Evolutionary conservation across 2,329 filamentous ascomycete genomes (phyloP), one percentile per base, ranked within the genome.

Genomic region (Colletotrichum brevisporum): DNA sequence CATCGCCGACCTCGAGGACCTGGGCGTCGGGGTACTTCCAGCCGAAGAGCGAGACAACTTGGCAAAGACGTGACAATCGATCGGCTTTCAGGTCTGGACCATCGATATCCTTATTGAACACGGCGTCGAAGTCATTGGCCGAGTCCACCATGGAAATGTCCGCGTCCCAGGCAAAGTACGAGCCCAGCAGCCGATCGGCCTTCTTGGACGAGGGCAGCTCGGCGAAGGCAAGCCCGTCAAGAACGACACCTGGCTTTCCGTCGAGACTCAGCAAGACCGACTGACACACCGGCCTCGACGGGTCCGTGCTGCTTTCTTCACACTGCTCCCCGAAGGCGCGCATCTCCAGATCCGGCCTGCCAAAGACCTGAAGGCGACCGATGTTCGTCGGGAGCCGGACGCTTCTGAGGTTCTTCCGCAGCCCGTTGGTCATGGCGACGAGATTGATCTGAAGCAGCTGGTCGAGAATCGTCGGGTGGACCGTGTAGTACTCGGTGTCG

Each of bases 361-460:
- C 53, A 5, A 68, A 39, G 10, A 68, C 59, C 5, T 31, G 47
- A 2, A 68, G 9, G 1, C 47, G 53, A 0, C 45, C 43, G 27
- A 69, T 51, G 43, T 45, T 55, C 2, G 66, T 69, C 2, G 66
- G 66, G 2, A 69, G 55, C 3, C 56, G 55, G 16, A 69, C 55
- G 10, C 26, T 55, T 6, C 45, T 36, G 2, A 69, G 48, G 3
- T 39, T 31, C 16, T 55, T 54, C 45, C 43, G 50, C 24, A 52
- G 36, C 0, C 66, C 66, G 15, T 66, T 50, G 1, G 62, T 65
- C 16, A 54, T 50, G 8, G 66, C 66, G 4, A 69, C 55, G 5
- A 66, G 50, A 5, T 59, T 60, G 48, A 66, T 64, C 12, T 69
- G 66, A 8, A 69, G 51, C 31, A 64, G 50, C 16, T 69, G 66